Evolutionary conservation across 331 rosid genomes (phyloP).

Genomic region (Telfairia occidentalis): DNA sequence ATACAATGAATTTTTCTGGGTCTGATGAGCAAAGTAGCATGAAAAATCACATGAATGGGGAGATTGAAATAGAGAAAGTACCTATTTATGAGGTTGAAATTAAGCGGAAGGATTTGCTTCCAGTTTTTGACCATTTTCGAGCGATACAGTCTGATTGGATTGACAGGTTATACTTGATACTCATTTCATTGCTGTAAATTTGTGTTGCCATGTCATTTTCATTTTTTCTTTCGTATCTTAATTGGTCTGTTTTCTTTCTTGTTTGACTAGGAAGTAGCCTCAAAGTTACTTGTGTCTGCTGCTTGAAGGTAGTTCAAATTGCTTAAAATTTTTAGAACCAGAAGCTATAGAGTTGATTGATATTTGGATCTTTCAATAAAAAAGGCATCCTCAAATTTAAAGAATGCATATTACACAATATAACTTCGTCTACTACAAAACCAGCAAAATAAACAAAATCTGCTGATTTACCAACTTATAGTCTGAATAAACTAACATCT

Average conservation of each 20-base stretch:
- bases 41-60: constrained; percentile 34
- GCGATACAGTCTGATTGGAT: constrained; percentile 44
- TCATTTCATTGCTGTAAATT: not conserved
- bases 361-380: not conserved
- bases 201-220: not conserved
- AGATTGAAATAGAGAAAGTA: constrained; percentile 65
- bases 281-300: not conserved
- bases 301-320: not conserved
- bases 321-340: not conserved
- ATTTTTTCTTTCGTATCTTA: not conserved
- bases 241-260: not conserved
- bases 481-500: too few relatives aligned
- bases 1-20: constrained; percentile 38
- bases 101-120: constrained; percentile 59
- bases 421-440: too few relatives aligned
- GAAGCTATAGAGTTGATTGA: not conserved
- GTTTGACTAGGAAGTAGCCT: not conserved
- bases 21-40: constrained; percentile 23
- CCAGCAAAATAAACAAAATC: too few relatives aligned
- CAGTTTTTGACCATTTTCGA: constrained; percentile 55
- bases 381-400: too few relatives aligned
- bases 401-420: too few relatives aligned
- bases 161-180: constrained; percentile 40
- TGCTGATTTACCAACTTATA: too few relatives aligned
- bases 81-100: constrained; percentile 52